phyloP scores from a whole-genome alignment of 352 stramenopile species.

The Pythium coloratum region DNA sequence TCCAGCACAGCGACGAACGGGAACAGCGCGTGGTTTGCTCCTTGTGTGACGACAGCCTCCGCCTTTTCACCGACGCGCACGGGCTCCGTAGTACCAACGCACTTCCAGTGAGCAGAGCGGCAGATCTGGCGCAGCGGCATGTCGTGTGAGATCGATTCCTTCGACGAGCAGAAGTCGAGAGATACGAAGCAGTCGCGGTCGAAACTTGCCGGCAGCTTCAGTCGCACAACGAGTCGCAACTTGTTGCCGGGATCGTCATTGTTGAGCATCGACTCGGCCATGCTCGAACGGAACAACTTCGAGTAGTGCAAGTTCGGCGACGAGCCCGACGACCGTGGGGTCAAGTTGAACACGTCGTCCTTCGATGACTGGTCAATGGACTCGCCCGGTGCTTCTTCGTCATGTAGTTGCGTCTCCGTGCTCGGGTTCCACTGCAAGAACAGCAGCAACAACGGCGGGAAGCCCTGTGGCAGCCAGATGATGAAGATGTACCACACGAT shows the following conservation, averaged over 20 bases:
- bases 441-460: slow-evolving; percentile 73
- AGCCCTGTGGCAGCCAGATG: slow-evolving; percentile 75
- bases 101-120: slow-evolving; percentile 73
- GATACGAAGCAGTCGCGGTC: slow-evolving; percentile 83
- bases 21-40: slow-evolving; percentile 62
- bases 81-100: slow-evolving; percentile 77
- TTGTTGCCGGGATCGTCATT: slow-evolving; percentile 83
- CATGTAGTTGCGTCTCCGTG: slow-evolving; percentile 55
- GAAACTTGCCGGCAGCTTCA: slow-evolving; percentile 78
- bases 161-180: slow-evolving; percentile 81
- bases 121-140: slow-evolving; percentile 53
- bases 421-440: slow-evolving; percentile 88
- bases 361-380: slow-evolving; percentile 73
- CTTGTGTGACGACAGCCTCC: slow-evolving; percentile 60
- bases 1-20: slow-evolving; percentile 86
- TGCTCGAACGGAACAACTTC: slow-evolving; percentile 73
- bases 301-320: slow-evolving; percentile 85
- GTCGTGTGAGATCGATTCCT: slow-evolving; percentile 55
- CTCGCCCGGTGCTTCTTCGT: slow-evolving; percentile 45
- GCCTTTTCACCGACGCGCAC: slow-evolving; percentile 67
- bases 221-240: slow-evolving; percentile 75
- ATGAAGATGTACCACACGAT: slow-evolving; percentile 89
- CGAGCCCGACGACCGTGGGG: slow-evolving; percentile 67
- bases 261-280: slow-evolving; percentile 76
- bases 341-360: slow-evolving; percentile 86